Percentiles rank a stretch among this genome's conserved stretches.
These are phyloP conservation scores for Metarhizium album DNA, from an alignment of 2,329 filamentous ascomycete genomes.

Conservation along the genomic window DNA sequence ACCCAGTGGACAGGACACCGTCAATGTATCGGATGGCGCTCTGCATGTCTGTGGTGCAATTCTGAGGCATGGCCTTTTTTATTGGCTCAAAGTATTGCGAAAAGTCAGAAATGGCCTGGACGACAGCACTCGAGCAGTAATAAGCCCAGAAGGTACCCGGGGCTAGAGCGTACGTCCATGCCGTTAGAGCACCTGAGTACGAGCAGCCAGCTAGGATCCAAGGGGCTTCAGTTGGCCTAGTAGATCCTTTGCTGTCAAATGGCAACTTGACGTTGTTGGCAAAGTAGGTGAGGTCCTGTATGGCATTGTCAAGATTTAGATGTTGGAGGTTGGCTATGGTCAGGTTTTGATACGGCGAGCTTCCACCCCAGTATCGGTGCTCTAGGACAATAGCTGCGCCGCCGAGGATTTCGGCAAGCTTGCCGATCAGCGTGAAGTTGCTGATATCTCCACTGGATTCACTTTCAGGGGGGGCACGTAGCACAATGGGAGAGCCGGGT, in stretches of 20 bases:
- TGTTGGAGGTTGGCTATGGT: constrained; percentile 44
- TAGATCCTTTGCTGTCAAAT: constrained; percentile 52
- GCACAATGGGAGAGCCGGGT: no score
- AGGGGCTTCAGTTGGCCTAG: constrained; percentile 52
- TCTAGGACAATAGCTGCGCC: constrained; percentile 41
- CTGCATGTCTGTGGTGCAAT: constrained; percentile 53
- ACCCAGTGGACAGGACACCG: constrained; percentile 31
- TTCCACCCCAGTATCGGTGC: no score
- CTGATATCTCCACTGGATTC: no score
- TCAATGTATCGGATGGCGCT: constrained; percentile 38
- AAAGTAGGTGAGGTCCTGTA: constrained; percentile 70
- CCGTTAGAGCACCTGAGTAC: constrained; percentile 63
- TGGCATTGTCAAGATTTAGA: constrained; percentile 64
- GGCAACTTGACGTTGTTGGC: constrained; percentile 58
- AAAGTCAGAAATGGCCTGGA: constrained; percentile 62
- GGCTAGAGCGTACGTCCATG: constrained; percentile 61
- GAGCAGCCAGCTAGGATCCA: constrained; percentile 72
- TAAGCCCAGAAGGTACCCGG: constrained; percentile 26
- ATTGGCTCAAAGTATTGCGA: constrained; percentile 43
- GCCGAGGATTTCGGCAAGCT: constrained; percentile 44
- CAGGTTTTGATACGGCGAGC: no score
- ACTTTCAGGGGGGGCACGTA: no score
- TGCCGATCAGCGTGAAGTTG: no score
- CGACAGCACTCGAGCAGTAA: constrained; percentile 48
- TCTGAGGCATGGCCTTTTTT: constrained; percentile 33